phyloP scores from a whole-genome alignment of 257 asterid species.

The Solanum paucissectum region DNA sequence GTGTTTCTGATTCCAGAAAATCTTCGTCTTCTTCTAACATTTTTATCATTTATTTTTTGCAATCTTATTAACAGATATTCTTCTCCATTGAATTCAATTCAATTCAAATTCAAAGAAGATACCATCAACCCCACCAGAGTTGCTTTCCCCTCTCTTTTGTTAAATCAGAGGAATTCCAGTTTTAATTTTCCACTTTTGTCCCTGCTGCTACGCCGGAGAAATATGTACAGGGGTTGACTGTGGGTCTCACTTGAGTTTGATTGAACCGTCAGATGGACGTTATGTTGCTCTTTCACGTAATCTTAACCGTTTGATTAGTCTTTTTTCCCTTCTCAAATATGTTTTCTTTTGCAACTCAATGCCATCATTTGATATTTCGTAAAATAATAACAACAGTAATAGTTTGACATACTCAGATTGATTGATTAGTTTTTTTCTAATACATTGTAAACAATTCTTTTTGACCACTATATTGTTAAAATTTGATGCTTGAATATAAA shows the following conservation, averaged over 20 bases:
- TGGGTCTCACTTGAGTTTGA: neutral
- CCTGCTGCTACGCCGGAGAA: neutral
- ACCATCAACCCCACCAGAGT: neutral
- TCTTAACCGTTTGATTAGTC: neutral
- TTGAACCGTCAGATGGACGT: neutral
- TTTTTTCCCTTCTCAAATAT: neutral
- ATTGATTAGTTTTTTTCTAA: neutral
- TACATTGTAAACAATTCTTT: neutral
- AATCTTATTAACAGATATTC: neutral
- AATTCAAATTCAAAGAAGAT: neutral
- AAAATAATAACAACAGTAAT: neutral
- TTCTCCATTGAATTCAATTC: slow-evolving; percentile 1
- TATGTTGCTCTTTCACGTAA: neutral
- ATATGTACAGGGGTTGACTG: neutral
- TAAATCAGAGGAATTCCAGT: neutral
- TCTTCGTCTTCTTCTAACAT: slow-evolving; percentile 65
- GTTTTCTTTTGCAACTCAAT: neutral
- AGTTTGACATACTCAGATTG: neutral
- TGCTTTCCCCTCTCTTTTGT: neutral
- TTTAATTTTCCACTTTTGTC: neutral
- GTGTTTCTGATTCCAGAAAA: slow-evolving; percentile 5
- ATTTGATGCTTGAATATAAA: neutral
- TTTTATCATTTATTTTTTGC: slow-evolving; percentile 4
- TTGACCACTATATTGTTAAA: neutral
- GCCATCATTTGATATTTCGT: neutral